A percentile compares a stretch with the other conserved stretches of the same genome.
phyloP scores from a whole-genome alignment of 2,329 filamentous ascomycete species.

The Ascochyta viciae-villosae region DNA sequence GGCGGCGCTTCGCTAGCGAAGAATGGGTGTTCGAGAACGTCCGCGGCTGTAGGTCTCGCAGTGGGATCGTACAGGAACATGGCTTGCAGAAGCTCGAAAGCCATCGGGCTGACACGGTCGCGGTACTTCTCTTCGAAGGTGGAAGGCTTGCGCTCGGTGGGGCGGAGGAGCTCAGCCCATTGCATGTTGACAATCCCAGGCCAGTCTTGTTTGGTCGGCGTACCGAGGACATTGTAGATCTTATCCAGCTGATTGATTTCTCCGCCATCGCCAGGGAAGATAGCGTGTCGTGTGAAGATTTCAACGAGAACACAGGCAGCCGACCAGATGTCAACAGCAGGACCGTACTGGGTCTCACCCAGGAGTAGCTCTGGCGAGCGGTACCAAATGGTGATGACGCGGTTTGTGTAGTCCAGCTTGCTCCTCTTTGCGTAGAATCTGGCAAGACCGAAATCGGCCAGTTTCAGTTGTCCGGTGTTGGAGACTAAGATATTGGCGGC shows the following conservation, averaged over 20 bases:
- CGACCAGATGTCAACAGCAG: slow-evolving; percentile 96
- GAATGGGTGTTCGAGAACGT: slow-evolving; percentile 87
- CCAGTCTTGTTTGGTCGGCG: slow-evolving; percentile 85
- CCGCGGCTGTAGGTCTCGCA: slow-evolving; percentile 80
- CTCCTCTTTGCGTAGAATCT: slow-evolving; percentile 94
- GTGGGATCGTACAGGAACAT: slow-evolving; percentile 93
- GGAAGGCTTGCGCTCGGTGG: slow-evolving; percentile 73
- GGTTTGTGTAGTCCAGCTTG: slow-evolving; percentile 95
- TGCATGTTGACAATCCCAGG: slow-evolving; percentile 90
- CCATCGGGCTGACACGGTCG: slow-evolving; percentile 76
- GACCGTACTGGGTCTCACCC: slow-evolving; percentile 93
- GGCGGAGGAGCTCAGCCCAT: slow-evolving; percentile 92
- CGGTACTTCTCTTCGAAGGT: slow-evolving; percentile 85
- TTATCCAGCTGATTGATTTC: slow-evolving; percentile 96
- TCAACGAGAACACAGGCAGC: slow-evolving; percentile 96
- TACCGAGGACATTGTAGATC: slow-evolving; percentile 92
- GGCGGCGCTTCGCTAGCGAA: slow-evolving; percentile 82
- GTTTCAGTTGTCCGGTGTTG: slow-evolving; percentile 84
- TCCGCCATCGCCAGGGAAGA: slow-evolving; percentile 94
- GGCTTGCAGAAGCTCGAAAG: slow-evolving; percentile 78
- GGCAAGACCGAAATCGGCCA: slow-evolving; percentile 94
- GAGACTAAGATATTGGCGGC: slow-evolving; percentile 96
- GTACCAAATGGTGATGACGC: slow-evolving; percentile 99
- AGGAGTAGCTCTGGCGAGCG: slow-evolving; percentile 92
- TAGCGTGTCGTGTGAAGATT: slow-evolving; percentile 91